A percentile compares a stretch with the other conserved stretches of the same genome.
These are phyloP conservation scores for Teunomyces funiuensis DNA, from an alignment of 805 yeast species.

Conservation along the genomic window DNA sequence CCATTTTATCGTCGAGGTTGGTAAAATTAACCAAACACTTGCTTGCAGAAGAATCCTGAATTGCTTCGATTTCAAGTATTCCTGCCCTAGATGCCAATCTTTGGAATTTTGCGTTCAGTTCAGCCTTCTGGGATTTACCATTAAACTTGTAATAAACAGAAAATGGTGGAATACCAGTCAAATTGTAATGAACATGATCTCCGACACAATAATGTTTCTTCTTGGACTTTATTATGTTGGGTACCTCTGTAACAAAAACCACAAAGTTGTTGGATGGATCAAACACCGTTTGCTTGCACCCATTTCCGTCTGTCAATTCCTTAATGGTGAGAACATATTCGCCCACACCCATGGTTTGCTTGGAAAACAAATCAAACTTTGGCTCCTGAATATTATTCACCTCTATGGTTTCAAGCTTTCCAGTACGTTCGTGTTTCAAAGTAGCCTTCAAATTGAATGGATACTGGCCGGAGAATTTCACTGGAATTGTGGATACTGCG, in stretches of 20 bases:
- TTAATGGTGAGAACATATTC: slow-evolving; percentile 60
- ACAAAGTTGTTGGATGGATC: slow-evolving; percentile 39
- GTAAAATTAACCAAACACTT: slow-evolving; percentile 69
- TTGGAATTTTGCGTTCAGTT: slow-evolving; percentile 46
- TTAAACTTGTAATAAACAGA: slow-evolving; percentile 73
- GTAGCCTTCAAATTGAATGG: slow-evolving; percentile 63
- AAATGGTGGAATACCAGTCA: slow-evolving; percentile 82
- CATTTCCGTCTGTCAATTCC: slow-evolving; percentile 64
- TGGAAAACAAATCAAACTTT: slow-evolving; percentile 26
- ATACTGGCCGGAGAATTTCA: slow-evolving; percentile 55
- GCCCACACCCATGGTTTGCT: slow-evolving; percentile 61
- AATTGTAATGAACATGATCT: slow-evolving; percentile 73
- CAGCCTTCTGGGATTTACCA: slow-evolving; percentile 56
- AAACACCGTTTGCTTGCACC: slow-evolving; percentile 56
- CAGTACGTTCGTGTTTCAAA: slow-evolving; percentile 60
- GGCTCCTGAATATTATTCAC: slow-evolving; percentile 43
- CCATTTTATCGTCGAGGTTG: slow-evolving; percentile 27
- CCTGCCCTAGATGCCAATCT: slow-evolving; percentile 86
- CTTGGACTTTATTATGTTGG: slow-evolving; percentile 51
- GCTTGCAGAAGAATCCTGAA: slow-evolving; percentile 71
- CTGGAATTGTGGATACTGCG: slow-evolving; percentile 44
- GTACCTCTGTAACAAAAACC: slow-evolving; percentile 73
- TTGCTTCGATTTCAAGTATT: slow-evolving; percentile 58
- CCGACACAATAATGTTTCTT: slow-evolving; percentile 79
- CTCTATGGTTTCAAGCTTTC: slow-evolving; percentile 47